Conservation (phyloP, 1,284 basidiomycete species). For the Coniophora puteana region DNA sequence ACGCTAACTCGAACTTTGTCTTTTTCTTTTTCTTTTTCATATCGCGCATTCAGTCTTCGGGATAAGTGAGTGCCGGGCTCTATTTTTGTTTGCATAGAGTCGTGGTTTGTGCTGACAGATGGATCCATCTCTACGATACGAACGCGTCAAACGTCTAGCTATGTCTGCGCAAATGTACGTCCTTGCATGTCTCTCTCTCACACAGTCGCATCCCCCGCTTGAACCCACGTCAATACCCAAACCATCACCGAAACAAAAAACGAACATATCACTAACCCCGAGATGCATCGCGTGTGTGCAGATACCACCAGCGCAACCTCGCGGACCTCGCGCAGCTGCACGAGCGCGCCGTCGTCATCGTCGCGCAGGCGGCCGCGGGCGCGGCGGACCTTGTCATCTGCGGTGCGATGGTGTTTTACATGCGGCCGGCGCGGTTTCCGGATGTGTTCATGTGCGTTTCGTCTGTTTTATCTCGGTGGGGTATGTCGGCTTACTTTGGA, state of each 20-base stretch:
- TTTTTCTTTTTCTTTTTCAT: no score
- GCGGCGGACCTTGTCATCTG: constrained; percentile 24
- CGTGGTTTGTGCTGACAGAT: neutral
- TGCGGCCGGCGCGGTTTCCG: constrained; percentile 26
- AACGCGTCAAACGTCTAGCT: constrained; percentile 14
- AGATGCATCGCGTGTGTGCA: constrained; percentile 5
- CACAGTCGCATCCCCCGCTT: no score
- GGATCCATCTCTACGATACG: no score
- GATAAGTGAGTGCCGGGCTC: constrained; percentile 20
- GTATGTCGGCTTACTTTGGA: neutral
- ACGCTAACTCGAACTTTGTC: no score
- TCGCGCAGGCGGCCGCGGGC: constrained; percentile 18
- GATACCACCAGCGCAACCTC: constrained; percentile 18
- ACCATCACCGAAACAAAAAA: no score
- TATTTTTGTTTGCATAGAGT: no score
- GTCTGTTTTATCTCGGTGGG: neutral
- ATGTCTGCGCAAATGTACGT: constrained; percentile 25
- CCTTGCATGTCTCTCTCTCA: neutral
- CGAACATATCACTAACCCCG: no score
- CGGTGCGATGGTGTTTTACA: constrained; percentile 21
- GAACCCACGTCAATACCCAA: no score
- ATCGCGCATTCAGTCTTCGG: constrained; percentile 25
- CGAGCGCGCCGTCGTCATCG: constrained; percentile 18
- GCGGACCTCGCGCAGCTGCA: constrained; percentile 18
- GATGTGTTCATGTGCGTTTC: constrained; percentile 24